These are phyloP conservation scores for Pholiota adiposa DNA, from an alignment of 1,284 basidiomycete species.

Conservation along the genomic window DNA sequence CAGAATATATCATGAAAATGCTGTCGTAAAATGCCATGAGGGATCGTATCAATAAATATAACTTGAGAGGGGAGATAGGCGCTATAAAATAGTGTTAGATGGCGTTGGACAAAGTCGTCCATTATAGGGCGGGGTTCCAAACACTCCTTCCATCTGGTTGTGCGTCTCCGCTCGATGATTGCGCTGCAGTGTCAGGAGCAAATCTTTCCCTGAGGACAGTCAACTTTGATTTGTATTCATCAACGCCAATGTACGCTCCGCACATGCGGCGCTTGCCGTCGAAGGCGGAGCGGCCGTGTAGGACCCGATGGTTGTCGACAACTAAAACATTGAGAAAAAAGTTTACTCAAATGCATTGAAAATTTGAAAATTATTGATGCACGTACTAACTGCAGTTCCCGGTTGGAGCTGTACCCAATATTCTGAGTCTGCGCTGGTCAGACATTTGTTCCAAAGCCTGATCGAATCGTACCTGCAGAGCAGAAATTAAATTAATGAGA, in stretches of 20 bases:
- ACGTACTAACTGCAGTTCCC: slow-evolving; percentile 84
- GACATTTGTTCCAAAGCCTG: slow-evolving; percentile 74
- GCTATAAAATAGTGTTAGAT: slow-evolving; percentile 1
- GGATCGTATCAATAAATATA: too few relatives aligned
- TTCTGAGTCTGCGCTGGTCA: slow-evolving; percentile 84
- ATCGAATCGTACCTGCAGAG: slow-evolving; percentile 80
- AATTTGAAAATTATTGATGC: neutral
- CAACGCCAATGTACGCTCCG: slow-evolving; percentile 92
- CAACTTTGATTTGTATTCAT: slow-evolving; percentile 85
- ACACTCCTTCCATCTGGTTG: slow-evolving; percentile 39
- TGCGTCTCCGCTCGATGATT: slow-evolving; percentile 24
- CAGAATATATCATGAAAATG: too few relatives aligned
- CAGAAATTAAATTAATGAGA: slow-evolving; percentile 7
- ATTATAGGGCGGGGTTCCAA: slow-evolving; percentile 43
- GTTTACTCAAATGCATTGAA: neutral
- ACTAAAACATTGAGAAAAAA: slow-evolving; percentile 51
- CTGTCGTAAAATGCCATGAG: too few relatives aligned
- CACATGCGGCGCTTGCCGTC: slow-evolving; percentile 91
- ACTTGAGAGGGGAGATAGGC: neutral
- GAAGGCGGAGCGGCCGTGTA: slow-evolving; percentile 93
- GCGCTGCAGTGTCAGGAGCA: slow-evolving; percentile 32
- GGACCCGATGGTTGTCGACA: slow-evolving; percentile 92
- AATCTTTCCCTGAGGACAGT: slow-evolving; percentile 69
- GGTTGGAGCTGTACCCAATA: slow-evolving; percentile 90
- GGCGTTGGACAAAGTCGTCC: neutral